Conservation (phyloP, 768 basidiomycete species). For the Russula sp. region DNA sequence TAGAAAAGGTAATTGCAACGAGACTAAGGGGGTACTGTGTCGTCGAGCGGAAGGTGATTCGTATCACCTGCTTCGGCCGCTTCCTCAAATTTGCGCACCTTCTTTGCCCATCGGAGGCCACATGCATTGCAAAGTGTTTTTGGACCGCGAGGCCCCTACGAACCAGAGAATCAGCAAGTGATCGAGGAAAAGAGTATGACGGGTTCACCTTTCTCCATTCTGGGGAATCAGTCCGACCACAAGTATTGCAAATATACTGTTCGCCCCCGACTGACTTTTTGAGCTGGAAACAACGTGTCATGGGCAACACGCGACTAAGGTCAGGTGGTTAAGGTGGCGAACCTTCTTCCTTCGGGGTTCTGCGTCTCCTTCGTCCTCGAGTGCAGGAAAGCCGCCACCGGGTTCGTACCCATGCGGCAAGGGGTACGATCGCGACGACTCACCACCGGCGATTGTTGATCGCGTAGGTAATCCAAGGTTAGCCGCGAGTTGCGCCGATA, state of each 20-base stretch:
- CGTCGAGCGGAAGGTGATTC: conserved; percentile 28
- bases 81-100: conserved; percentile 47
- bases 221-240: conserved; percentile 92
- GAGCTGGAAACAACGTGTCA: conserved; percentile 22
- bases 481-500: conserved; percentile 18
- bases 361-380: conserved; percentile 52
- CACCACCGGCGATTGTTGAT: conserved; percentile 7
- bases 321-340: conserved; percentile 18
- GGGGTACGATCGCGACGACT: conserved; percentile 20
- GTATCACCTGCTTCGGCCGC: conserved; percentile 35
- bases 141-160: conserved; percentile 84
- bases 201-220: conserved; percentile 85
- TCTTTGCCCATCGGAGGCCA: conserved; percentile 90
- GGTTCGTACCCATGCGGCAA: conserved; percentile 21
- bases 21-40: conserved; percentile 27
- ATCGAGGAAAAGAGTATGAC: background rate
- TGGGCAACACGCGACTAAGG: conserved; percentile 1
- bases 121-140: conserved; percentile 99
- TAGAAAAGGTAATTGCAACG: background rate
- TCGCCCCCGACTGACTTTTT: conserved; percentile 50
- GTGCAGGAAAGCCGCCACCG: conserved; percentile 19
- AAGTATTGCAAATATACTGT: conserved; percentile 86
- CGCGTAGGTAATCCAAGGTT: conserved; percentile 18
- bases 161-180: conserved; percentile 2
- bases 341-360: conserved; percentile 65